Percentiles rank a stretch among this genome's conserved stretches.
Conservation (phyloP, 345 rosid species). For the Stellera chamaejasme region DNA sequence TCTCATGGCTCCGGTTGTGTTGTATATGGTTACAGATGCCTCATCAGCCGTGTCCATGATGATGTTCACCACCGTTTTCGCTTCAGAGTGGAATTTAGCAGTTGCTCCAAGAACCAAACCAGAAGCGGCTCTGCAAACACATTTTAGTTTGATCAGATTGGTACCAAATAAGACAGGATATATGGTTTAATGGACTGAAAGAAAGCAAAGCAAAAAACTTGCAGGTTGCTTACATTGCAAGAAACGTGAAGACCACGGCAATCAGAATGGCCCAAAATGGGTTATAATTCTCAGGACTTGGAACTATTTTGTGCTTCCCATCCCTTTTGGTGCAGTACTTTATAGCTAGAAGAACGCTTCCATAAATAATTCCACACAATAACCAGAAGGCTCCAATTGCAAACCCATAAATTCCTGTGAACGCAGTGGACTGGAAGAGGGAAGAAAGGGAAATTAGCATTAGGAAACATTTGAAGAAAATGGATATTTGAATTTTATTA, state of each 20-base stretch:
- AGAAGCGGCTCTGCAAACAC: slow-evolving; percentile 36
- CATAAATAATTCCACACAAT: slow-evolving; percentile 33
- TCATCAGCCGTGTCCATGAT: slow-evolving; percentile 48
- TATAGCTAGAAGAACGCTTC: slow-evolving; percentile 18
- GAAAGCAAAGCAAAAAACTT: background rate
- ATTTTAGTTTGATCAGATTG: background rate
- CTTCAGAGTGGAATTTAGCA: slow-evolving; percentile 38
- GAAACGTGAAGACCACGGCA: slow-evolving; percentile 32
- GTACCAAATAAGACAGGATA: background rate
- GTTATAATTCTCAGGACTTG: slow-evolving; percentile 21
- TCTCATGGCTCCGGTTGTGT: slow-evolving; percentile 56
- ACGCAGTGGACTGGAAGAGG: slow-evolving; percentile 45
- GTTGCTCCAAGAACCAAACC: slow-evolving; percentile 58
- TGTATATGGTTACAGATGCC: slow-evolving; percentile 40
- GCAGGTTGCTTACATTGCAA: slow-evolving; percentile 45
- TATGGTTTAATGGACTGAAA: background rate
- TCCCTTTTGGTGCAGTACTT: slow-evolving; percentile 23
- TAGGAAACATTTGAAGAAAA: background rate
- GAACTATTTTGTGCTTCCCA: slow-evolving; percentile 19
- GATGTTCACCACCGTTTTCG: slow-evolving; percentile 35
- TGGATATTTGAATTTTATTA: background rate
- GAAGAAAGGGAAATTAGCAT: background rate
- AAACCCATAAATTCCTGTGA: slow-evolving; percentile 55
- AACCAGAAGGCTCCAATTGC: slow-evolving; percentile 45
- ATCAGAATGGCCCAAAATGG: slow-evolving; percentile 29